Evolutionary conservation across 2,329 filamentous ascomycete genomes (phyloP), one percentile per base, ranked within the genome.

Genomic region (Colletotrichum sansevieriae): DNA sequence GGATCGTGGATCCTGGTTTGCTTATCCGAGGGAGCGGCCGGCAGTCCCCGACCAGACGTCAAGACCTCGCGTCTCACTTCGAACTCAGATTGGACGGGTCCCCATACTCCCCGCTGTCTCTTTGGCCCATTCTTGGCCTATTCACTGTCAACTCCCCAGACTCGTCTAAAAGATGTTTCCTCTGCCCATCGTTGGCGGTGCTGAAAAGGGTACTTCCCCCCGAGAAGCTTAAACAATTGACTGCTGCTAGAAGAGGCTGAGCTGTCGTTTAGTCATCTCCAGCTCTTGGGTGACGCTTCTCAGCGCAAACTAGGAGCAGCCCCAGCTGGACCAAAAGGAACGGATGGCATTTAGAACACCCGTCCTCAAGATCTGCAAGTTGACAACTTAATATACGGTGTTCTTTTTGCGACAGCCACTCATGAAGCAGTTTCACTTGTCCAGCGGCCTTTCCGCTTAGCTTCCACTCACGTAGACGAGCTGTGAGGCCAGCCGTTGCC

Each of bases 1-100:
- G 25, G 4, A 25, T 13, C n/a, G n/a, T n/a, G n/a, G n/a, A n/a
- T n/a, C n/a, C n/a, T n/a, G n/a, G n/a, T n/a, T n/a, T n/a, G n/a
- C n/a, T n/a, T n/a, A n/a, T n/a, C n/a, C 37, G n/a, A 29, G 41
- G 49, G 49, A 43, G 66, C 62, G 62, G 35, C 55, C 46, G 20
- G 37, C n/a, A 12, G 43, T 57, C 56, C 41, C 54, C 47, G 15
- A 39, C 37, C 41, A 46, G 55, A 56, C 56, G 55, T 52, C 62
- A 69, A 56, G 46, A 61, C 41, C n/a, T 61, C 18, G 57, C 55
- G 62, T 66, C 63, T 69, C 66, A 51, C 47, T 37, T 66, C 20
- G 66, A 69, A 66, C 35, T 61, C 9, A 22, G 41, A 56, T n/a
- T 39, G 39, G 29, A 56, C 33, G 22, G 56, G 10, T 55, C 20